Conservation (phyloP, 495 filamentous ascomycete genomes). For the Aspergillus baeticus region DNA sequence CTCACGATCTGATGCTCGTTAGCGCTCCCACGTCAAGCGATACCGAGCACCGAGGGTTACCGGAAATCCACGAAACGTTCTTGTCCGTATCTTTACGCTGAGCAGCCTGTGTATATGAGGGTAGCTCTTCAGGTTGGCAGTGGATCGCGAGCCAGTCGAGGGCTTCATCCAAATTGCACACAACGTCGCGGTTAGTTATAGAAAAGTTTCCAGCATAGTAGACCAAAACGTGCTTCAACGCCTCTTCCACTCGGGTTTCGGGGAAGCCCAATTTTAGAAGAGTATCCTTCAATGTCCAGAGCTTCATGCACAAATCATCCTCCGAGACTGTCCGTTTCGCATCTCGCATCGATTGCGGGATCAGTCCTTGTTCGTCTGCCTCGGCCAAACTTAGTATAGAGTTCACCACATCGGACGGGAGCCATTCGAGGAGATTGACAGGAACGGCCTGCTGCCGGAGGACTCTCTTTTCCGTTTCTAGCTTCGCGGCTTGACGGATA, state of each 20-base stretch:
- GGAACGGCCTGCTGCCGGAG: constrained; percentile 70
- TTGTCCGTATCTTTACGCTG: constrained; percentile 36
- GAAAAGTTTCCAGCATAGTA: constrained; percentile 52
- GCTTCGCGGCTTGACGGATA: constrained; percentile 63
- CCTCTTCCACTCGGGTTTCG: constrained; percentile 57
- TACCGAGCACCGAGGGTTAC: constrained; percentile 32
- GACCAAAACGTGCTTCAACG: constrained; percentile 62
- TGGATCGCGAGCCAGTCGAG: constrained; percentile 82
- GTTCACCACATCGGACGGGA: constrained; percentile 75
- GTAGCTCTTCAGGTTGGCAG: constrained; percentile 64
- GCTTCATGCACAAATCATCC: constrained; percentile 69
- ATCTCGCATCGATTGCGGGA: constrained; percentile 28
- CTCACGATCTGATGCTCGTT: constrained; percentile 33
- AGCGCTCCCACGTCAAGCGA: constrained; percentile 23
- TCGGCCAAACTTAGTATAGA: constrained; percentile 61
- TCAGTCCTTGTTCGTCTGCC: constrained; percentile 39
- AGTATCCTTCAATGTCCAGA: constrained; percentile 78
- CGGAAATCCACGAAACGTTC: constrained; percentile 43
- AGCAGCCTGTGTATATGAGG: constrained; percentile 58
- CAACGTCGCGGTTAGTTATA: constrained; percentile 55
- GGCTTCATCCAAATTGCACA: constrained; percentile 85
- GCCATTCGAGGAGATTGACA: constrained; percentile 72
- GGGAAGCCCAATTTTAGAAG: constrained; percentile 68
- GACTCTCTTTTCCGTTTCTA: constrained; percentile 76
- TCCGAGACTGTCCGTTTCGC: constrained; percentile 47